Evolutionary conservation across 164 flowering plant genomes (phyloP), one percentile per base, ranked within the genome.

Genomic region (Berberis vulgaris): DNA sequence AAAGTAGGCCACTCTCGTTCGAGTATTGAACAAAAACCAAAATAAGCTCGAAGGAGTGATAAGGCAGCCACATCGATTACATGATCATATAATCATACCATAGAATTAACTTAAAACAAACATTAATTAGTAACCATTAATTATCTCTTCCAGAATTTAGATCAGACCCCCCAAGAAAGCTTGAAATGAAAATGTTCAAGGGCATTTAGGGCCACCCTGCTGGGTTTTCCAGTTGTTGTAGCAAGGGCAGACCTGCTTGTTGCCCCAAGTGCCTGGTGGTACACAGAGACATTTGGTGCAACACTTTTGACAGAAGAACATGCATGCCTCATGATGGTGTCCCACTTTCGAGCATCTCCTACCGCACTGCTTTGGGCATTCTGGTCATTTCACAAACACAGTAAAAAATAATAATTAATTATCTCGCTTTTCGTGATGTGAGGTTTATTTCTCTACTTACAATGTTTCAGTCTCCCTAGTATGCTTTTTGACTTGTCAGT

Each of bases 221-320:
- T 81, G 65, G 66, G 87, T 83, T 82, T 81, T 81, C 87, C 87
- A 81, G 79, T 80, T 80, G 68, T 80, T 84, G 84, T 84, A 84
- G 81, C 88, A 82, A 61, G 88, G 86, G 82, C 88, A 84, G 6
- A 71, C 75, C 12, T 52, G 73, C 58, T 82, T 84, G 63, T 84
- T 77, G 4, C 88, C 88, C 53, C 71, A 82, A 45, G 6, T 73
- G 0, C 88, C 86, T 3, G 88, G 84, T 1, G 88, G 88, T 41
- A 84, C 88, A 45, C 88, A 84, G 41, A 80, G 73, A 68, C 86
- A 82, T 55, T 72, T 82, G 6, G 5, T 65, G 79, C 86, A 80
- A 75, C 87, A 83, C 67, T 81, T 80, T 63, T 80, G 71, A 54
- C 88, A 84, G 72, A 75, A 79, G 70, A 73, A 73, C 77, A 80